Evolutionary conservation across 768 basidiomycete genomes (phyloP), one percentile per base, ranked within the genome.

Genomic region (Russula emetica): DNA sequence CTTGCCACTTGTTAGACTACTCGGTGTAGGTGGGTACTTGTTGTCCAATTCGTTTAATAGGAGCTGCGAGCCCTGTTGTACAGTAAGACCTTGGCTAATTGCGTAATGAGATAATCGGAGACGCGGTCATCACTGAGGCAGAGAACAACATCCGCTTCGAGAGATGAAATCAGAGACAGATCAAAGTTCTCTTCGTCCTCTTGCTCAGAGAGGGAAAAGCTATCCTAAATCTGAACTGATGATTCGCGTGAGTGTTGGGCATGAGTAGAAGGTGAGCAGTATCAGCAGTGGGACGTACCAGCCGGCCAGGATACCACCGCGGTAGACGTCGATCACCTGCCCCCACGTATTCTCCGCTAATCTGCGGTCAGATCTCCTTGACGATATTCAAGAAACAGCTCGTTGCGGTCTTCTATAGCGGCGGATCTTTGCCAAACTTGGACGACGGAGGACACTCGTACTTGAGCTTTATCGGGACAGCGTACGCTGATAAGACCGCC

Each of bases 381-480:
- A 36, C 36, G 36, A 13, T 88, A 50, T 79, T 78, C 70, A 94
- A 76, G 74, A 36, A 36, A 36, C 36, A 36, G 36, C 36, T 36
- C 36, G 36, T 36, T 13, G 36, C 36, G 13, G 36, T 36, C 76
- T 94, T 95, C 96, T 96, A 98, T 3, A 99, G 76, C 0, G 95
- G 94, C 24, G 74, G 76, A 70, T 95, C 96, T 59, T 91, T 87
- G 2, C 92, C 93, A 71, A 85, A 92, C 71, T 88, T 94, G 30
- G 89, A 93, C 0, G 96, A 83, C 0, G 90, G 77, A 0, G 96
- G 96, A 72, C 95, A 97, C 40, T 96, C 93, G 67, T 98, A 96
- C 75, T 95, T 47, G 18, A 53, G 26, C 71, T 94, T 94, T 30
- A 98, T 85, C 2, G 96, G 94, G 40, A 96, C 30, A 30, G 30